Base-by-base conservation (phyloP, 306 rosid genomes). In the Bauhinia variegata region DNA sequence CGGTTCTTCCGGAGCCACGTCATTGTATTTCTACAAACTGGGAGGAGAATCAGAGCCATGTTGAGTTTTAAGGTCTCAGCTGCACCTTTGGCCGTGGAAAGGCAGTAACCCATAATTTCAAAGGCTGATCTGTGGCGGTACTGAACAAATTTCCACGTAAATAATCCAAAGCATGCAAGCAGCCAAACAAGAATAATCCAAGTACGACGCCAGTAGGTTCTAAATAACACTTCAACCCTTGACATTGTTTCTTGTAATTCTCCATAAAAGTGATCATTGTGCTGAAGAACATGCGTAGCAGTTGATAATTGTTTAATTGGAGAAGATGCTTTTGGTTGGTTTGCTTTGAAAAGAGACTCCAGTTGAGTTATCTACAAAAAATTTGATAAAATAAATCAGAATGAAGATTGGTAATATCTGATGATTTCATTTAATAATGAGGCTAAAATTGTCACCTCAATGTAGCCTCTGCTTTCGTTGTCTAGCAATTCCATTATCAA, bases 81-180 rank as follows among this genome's bases (percentile, higher is more conserved):
- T 6, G 96, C 90, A 51, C 96, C 96, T 79, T 92, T 92, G 44
- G 96, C 88, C 4, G 91, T 85, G 33, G 92, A 83, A 63, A 92
- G 67, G 60, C 96, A 92, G 36, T 89, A 87, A n/a, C 97, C 96
- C 95, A 92, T 87, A 8, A 92, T 88, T 80, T 87, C 79, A 75
- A 89, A 89, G 0, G 90, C 92, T 41, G 82, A 53, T 69, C 87
- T 79, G 4, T 75, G 69, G 2, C 85, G 56, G 18, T 89, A 92
- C 23, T 92, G 90, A 47, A 75, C 49, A 76, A 92, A 92, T 79
- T 92, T 92, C 96, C 95, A 89, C 6, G 77, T 60, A 76, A 92
- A 92, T 0, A 92, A 78, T 33, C 67, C 82, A 44, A 49, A 13
- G 18, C 92, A 83, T 4, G 67, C 72, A 49, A 71, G 37, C 63